A percentile compares a stretch with the other conserved stretches of the same genome.
Conservation (phyloP, 768 basidiomycete species). For the Podaxis pistillaris region DNA sequence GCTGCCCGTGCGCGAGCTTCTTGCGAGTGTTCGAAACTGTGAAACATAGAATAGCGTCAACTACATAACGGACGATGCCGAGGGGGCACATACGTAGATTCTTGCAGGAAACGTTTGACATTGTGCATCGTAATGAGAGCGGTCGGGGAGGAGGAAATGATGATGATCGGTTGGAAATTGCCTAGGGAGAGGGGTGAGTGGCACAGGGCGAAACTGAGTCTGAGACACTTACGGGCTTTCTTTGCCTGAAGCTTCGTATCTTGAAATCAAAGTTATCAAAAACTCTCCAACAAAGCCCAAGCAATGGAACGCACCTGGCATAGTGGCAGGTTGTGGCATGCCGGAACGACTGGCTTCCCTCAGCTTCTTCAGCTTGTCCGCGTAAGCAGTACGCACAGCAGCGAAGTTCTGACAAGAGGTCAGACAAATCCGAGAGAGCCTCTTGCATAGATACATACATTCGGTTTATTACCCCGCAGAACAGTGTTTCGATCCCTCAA, state of each 20-base stretch:
- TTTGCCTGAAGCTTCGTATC: slow-evolving; percentile 64
- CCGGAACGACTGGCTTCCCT: slow-evolving; percentile 64
- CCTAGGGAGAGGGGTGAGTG: slow-evolving; percentile 27
- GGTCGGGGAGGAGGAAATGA: slow-evolving; percentile 95
- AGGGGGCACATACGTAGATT: slow-evolving; percentile 58
- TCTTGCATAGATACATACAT: slow-evolving; percentile 47
- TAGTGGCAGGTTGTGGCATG: slow-evolving; percentile 36
- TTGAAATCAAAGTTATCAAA: neutral
- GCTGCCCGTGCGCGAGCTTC: slow-evolving; percentile 68
- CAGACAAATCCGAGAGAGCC: neutral
- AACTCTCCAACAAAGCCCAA: neutral
- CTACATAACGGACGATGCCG: neutral
- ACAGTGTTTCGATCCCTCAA: slow-evolving; percentile 81
- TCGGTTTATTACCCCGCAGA: slow-evolving; percentile 77
- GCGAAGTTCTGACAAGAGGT: slow-evolving; percentile 69
- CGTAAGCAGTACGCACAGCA: slow-evolving; percentile 59
- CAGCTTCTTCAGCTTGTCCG: slow-evolving; percentile 77
- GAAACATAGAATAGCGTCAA: neutral
- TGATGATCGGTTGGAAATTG: slow-evolving; percentile 89
- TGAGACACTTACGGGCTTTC: slow-evolving; percentile 59
- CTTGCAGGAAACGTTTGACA: slow-evolving; percentile 90
- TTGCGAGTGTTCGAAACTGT: slow-evolving; percentile 72
- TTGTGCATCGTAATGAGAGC: slow-evolving; percentile 98
- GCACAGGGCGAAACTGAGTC: neutral
- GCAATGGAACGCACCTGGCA: slow-evolving; percentile 32